Evolutionary conservation across 208 protist genomes (phyloP).

Genomic region (Chromosphaera perkinsii): DNA sequence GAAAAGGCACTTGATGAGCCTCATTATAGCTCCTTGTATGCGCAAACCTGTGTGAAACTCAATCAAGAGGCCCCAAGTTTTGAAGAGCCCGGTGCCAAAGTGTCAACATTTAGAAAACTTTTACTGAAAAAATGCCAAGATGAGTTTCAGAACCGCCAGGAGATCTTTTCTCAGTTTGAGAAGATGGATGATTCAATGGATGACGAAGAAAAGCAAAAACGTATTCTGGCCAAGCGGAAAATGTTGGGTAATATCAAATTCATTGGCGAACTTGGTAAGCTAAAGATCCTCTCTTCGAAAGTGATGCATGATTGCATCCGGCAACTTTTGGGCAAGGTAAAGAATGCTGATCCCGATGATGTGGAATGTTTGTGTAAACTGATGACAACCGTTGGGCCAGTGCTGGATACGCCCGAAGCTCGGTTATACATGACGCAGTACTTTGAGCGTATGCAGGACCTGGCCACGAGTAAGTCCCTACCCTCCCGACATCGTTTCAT

Average conservation of each 20-base stretch:
- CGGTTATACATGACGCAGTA: slow-evolving; percentile 12
- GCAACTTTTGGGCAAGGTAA: slow-evolving; percentile 17
- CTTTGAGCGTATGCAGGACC: slow-evolving; percentile 12
- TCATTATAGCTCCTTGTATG: slow-evolving; percentile 31
- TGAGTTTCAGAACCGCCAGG: slow-evolving; percentile 6
- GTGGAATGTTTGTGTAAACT: slow-evolving; percentile 37
- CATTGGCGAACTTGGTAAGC: slow-evolving; percentile 36
- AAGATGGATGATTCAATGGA: neutral
- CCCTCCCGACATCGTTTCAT: slow-evolving; percentile 16
- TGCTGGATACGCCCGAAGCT: slow-evolving; percentile 21
- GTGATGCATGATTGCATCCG: slow-evolving; percentile 25
- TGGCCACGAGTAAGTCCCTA: neutral
- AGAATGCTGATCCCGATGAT: slow-evolving; percentile 14
- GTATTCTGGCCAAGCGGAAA: neutral
- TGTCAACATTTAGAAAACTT: slow-evolving; percentile 6
- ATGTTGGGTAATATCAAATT: slow-evolving; percentile 40
- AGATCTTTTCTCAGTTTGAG: slow-evolving; percentile 13
- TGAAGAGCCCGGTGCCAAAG: slow-evolving; percentile 8
- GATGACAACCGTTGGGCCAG: slow-evolving; percentile 1
- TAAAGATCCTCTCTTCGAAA: slow-evolving; percentile 15
- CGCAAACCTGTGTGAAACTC: slow-evolving; percentile 22
- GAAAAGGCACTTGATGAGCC: slow-evolving; percentile 34
- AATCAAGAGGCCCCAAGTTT: slow-evolving; percentile 10
- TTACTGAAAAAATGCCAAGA: slow-evolving; percentile 29
- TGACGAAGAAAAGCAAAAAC: slow-evolving; percentile 8